These are phyloP conservation scores for Cercospora zeina DNA, from an alignment of 2,329 filamentous ascomycete genomes.

Conservation along the genomic window DNA sequence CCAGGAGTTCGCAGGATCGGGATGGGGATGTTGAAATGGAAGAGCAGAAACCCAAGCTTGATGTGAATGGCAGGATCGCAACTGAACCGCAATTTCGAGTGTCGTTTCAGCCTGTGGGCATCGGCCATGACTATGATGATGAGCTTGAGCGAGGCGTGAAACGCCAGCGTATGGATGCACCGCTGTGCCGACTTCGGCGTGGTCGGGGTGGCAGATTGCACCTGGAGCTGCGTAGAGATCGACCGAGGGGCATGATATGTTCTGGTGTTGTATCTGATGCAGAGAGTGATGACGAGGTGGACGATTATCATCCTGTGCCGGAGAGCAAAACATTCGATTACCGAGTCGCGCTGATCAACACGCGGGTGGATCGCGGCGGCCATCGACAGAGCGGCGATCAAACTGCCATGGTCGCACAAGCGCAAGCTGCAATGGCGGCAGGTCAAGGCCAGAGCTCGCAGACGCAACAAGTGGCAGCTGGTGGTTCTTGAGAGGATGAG, in stretches of 20 bases:
- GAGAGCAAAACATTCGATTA: constrained; percentile 67
- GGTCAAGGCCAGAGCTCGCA: constrained; percentile 13
- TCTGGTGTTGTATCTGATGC: constrained; percentile 67
- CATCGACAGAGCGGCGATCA: constrained; percentile 31
- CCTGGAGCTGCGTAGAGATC: constrained; percentile 64
- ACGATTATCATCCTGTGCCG: constrained; percentile 34
- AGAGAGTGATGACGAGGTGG: constrained; percentile 72
- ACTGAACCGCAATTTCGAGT: constrained; percentile 34
- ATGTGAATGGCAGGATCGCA: constrained; percentile 23
- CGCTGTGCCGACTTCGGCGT: constrained; percentile 78
- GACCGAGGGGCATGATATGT: constrained; percentile 30
- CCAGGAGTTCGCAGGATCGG: constrained; percentile 42
- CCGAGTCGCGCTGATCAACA: constrained; percentile 50
- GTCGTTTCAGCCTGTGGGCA: constrained; percentile 24
- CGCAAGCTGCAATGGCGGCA: constrained; percentile 23
- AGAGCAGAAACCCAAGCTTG: constrained; percentile 32
- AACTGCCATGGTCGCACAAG: constrained; percentile 28
- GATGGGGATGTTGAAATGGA: constrained; percentile 45
- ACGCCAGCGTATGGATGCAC: constrained; percentile 39
- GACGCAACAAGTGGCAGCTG: constrained; percentile 6
- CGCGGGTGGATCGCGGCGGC: constrained; percentile 50
- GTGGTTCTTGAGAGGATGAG: constrained; percentile 12
- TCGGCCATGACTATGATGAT: constrained; percentile 17
- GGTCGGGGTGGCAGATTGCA: constrained; percentile 82
- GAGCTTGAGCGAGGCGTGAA: constrained; percentile 25